Percentiles rank a stretch among this genome's conserved stretches.
phyloP scores from a whole-genome alignment of 257 asterid species.

The Solanum neorickii region DNA sequence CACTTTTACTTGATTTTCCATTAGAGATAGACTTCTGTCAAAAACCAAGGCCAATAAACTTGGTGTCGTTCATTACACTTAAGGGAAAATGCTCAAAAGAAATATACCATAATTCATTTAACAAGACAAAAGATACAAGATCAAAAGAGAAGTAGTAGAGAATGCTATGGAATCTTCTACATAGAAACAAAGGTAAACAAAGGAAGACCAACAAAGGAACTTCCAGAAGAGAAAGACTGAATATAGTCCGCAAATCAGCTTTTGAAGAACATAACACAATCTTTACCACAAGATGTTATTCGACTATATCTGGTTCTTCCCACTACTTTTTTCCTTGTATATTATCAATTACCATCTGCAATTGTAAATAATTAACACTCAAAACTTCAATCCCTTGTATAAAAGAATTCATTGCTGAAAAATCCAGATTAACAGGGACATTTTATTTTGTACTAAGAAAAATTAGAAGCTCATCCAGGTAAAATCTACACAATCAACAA shows the following conservation, averaged over 20 bases:
- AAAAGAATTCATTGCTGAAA: neutral
- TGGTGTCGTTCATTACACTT: neutral
- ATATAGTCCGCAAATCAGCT: neutral
- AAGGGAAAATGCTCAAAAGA: neutral
- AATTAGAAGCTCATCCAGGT: neutral
- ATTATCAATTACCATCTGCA: neutral
- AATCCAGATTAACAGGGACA: neutral
- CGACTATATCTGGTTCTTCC: neutral
- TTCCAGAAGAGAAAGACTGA: neutral
- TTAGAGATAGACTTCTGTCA: conserved; percentile 46
- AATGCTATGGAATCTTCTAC: neutral
- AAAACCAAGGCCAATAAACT: neutral
- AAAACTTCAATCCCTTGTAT: neutral
- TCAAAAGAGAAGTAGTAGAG: neutral
- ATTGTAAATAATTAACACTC: neutral
- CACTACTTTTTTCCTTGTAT: neutral
- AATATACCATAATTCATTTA: neutral
- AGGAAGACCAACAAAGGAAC: neutral
- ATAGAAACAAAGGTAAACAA: neutral
- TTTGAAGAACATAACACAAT: neutral
- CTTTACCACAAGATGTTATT: neutral
- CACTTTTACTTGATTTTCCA: conserved; percentile 51
- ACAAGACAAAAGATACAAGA: neutral
- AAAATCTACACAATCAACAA: neutral
- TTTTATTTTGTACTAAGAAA: neutral